These are phyloP conservation scores for Irpex rosettiformis DNA, from an alignment of 1,284 basidiomycete species.

Conservation along the genomic window DNA sequence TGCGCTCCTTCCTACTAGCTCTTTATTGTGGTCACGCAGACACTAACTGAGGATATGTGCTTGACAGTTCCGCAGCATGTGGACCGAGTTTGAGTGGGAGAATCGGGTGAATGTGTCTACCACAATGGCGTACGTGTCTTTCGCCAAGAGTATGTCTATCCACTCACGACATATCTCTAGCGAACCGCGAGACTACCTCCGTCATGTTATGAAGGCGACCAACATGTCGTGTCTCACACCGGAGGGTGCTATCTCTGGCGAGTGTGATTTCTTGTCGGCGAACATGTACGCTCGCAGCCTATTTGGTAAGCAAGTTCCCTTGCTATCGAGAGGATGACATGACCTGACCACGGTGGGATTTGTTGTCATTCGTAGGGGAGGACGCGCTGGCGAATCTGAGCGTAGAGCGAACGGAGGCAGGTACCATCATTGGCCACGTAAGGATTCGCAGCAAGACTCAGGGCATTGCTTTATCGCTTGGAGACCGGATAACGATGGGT, in stretches of 20 bases:
- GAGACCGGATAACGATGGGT: constrained; percentile 92
- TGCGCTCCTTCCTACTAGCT: constrained; percentile 37
- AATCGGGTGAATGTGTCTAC: constrained; percentile 94
- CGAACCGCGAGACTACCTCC: constrained; percentile 80
- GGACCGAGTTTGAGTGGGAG: constrained; percentile 99
- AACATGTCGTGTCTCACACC: constrained; percentile 98
- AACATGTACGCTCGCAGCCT: constrained; percentile 92
- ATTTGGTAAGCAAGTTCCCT: constrained; percentile 58
- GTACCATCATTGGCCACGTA: constrained; percentile 85
- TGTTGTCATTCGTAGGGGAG: constrained; percentile 56
- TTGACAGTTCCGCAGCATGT: constrained; percentile 88
- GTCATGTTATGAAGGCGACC: constrained; percentile 89
- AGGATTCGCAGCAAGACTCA: constrained; percentile 94
- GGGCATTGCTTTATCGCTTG: constrained; percentile 91
- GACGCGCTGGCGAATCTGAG: constrained; percentile 96
- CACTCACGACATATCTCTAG: constrained; percentile 30
- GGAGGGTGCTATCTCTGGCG: constrained; percentile 86
- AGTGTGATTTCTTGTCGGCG: constrained; percentile 91
- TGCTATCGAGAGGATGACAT: background rate
- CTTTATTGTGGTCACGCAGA: background rate
- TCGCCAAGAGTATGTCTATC: background rate
- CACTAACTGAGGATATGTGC: background rate
- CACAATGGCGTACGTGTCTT: constrained; percentile 60
- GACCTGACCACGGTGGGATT: background rate
- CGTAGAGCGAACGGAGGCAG: constrained; percentile 85